Evolutionary conservation across 164 flowering plant genomes (phyloP).

Genomic region (Malania oleifera): DNA sequence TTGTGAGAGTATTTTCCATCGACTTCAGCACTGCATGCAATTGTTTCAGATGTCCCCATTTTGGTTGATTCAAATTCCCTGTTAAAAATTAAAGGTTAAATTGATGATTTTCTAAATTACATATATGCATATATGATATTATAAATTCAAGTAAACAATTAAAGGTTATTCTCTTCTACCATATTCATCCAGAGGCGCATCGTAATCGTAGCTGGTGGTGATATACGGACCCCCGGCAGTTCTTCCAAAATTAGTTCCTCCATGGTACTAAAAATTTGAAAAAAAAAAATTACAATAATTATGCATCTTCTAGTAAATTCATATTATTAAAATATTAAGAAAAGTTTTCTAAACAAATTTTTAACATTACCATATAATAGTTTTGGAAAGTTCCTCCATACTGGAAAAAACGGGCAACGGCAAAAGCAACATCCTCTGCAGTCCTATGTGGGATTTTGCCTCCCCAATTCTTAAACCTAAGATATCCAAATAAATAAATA

Average conservation of each 20-base stretch:
- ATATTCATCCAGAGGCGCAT: constrained; percentile 4
- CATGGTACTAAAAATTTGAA: constrained; percentile 2
- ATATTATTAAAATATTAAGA: neutral
- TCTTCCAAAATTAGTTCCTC: constrained; percentile 7
- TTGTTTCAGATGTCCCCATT: constrained; percentile 52
- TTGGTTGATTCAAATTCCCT: constrained; percentile 45
- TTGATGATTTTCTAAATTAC: neutral
- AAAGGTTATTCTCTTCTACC: neutral
- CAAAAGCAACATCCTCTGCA: constrained; percentile 64
- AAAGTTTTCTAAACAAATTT: neutral
- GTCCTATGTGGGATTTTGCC: constrained; percentile 43
- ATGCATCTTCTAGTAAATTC: neutral
- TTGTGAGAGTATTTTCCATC: constrained; percentile 34
- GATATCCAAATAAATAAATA: neutral
- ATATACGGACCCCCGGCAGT: constrained; percentile 5
- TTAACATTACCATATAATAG: constrained; percentile 54
- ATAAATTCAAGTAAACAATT: neutral
- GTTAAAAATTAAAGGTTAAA: neutral
- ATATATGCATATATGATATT: neutral
- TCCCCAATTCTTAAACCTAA: constrained; percentile 56
- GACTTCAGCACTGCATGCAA: constrained; percentile 37
- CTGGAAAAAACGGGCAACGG: constrained; percentile 62
- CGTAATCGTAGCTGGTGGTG: constrained; percentile 1
- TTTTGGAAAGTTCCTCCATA: constrained; percentile 57
- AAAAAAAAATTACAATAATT: neutral